Base-by-base conservation (phyloP, 192 early-diverging fungal species). In the Coemansia brasiliensis region DNA sequence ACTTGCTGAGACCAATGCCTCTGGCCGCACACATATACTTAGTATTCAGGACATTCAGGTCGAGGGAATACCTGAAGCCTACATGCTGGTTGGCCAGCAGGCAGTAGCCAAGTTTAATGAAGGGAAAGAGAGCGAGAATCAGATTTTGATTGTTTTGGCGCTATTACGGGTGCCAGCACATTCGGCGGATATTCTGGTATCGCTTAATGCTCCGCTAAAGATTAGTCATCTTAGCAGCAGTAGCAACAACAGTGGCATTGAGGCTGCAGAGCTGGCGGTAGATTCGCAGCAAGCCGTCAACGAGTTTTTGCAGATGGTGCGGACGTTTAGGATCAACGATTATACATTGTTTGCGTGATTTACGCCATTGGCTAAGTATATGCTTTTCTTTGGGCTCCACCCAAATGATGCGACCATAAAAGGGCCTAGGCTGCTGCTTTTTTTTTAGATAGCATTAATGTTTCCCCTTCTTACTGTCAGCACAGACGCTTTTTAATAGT, bases 101-200 rank as follows among this genome's bases (percentile, higher is more conserved):
- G 42, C 59, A 0, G 74, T 91, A 4, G 84, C 88, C 25, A 97
- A 94, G 66, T 95, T 93, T 65, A 88, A 88, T 51, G 91, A 93
- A 50, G 12, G 8, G 10, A 39, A 13, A 10, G 38, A 60, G 45
- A 25, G 48, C 13, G 25, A 12, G 3, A 92, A 93, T 69, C 16
- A 62, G 1, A 83, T 94, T 0, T 62, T 79, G 32, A 72, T 95
- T 24, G 73, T 86, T 16, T 69, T 97, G 71, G 86, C 88, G 8
- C 73, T 93, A 11, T 39, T 94, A 17, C 83, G 92, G 15, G 41
- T 96, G 37, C 84, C 86, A 0, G 60, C 81, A 2, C 84, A 88
- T 11, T 39, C 64, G 4, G 89, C 92, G 0, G 94, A 96, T 51
- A 60, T 96, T 10, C 78, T 94, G 5, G 75, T 96, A 4, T 85